Base-by-base conservation (phyloP, 371 early-diverging fungal species). In the Syncephalastrum contaminatum region DNA sequence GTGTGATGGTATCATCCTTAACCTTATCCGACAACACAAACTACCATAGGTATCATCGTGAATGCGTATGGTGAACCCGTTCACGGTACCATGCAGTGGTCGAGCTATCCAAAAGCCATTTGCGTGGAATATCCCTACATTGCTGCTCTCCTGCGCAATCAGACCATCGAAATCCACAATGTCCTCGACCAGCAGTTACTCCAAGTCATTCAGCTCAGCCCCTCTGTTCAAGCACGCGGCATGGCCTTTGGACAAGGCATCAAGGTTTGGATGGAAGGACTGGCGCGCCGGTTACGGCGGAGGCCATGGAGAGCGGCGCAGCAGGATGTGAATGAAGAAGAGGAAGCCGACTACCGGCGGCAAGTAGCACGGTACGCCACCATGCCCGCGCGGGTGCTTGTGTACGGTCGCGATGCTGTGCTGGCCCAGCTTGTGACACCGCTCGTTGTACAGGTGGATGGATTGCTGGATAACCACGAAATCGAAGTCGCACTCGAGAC, bases 91-190 rank as follows among this genome's bases (percentile, higher is more conserved):
- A 51, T 92, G 21, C 82, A 87, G 57, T 92, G 90, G 90, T 68
- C 86, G 1, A 76, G 82, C 39, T 82, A 88, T 48, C 92, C 92
- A 2, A 73, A 83, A 58, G 71, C 88, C 4, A 53, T 87, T 4
- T 82, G 84, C 12, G 87, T 90, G 16, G 90, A 92, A 44, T 89
- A 75, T 50, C 94, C 94, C 0, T 91, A 90, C 53, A 83, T 88
- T 1, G 74, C 85, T 6, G 85, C 92, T 2, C 70, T 93, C 1
- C 72, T 94, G 25, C 65, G 78, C 7, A 89, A 86, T 55, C 73
- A 86, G 25, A 73, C 79, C 0, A 75, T 94, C 15, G 87, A 90
- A 59, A 72, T 94, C 8, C 94, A 94, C 68, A 88, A 91, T 58
- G 72, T 91, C 13, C 51, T 84, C 46, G 81, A 85, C 53, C 92